Evolutionary conservation across 352 stramenopile genomes (phyloP), one percentile per base, ranked within the genome.

Genomic region (Albugo candida): DNA sequence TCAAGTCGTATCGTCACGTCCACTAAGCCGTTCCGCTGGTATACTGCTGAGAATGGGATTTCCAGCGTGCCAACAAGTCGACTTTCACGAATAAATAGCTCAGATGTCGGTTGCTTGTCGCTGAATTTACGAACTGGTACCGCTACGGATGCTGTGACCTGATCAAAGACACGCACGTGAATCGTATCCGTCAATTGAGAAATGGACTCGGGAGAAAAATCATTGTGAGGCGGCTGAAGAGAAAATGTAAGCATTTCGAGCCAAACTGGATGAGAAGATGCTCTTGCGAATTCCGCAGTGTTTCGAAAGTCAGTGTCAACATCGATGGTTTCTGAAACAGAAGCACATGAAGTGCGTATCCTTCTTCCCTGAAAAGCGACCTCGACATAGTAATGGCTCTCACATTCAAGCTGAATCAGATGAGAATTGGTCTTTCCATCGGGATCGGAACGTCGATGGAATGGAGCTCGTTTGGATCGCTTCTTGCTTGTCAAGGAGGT

Each of bases 241-340:
- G 91, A 80, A 35, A 97, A 41, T 12, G 68, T 58, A 10, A 96
- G 35, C 6, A 85, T 95, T 58, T 97, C 76, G 63, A 96, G 95
- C 88, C 88, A 97, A 53, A 81, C 64, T 1, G 86, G 80, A 31
- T 31, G 24, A 31, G 24, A 31, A 31, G 24, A 31, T 31, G 24
- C 24, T 31, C 24, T 31, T 31, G 24, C 24, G 24, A 31, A 31
- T 31, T 8, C 24, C 3, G 8, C 8, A 31, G 24, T 8, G 24
- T 31, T 31, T 31, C 24, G 3, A 31, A 31, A 31, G 8, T 31
- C 24, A 8, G 24, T 31, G 24, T 31, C 24, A 31, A 31, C 3
- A 8, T 31, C 24, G 8, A 31, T 31, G 24, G 24, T 31, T 31
- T 31, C 8, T 8, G 24, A 31, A 48, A 79, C 67, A 13, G 58